Base-by-base conservation (phyloP, 768 basidiomycete genomes). In the Cyathus striatus region DNA sequence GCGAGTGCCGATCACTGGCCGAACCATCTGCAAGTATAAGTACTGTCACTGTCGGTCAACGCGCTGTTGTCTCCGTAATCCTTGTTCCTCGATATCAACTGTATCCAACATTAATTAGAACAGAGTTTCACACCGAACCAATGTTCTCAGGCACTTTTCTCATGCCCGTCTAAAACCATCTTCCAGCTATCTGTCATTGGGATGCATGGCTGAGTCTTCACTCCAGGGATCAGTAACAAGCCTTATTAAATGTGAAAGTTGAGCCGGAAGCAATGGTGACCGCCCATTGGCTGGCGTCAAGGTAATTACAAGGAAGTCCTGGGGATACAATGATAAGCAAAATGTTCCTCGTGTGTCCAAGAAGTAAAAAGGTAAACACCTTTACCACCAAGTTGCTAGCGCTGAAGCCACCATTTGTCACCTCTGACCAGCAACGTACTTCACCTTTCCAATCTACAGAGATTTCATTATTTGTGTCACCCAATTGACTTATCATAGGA, bases 281-380 rank as follows among this genome's bases (percentile, higher is more conserved):
- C 69, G 62, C 13, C 63, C 63, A 46, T 69, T 66, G 42, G 69
- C 61, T 40, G 76, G 75, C 57, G 44, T 60, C 40, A 83, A 56
- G 2, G 68, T 65, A 22, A 80, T 52, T 41, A 78, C 66, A 22
- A 83, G 65, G 42, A 68, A 81, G 49, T 83, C 81, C 81, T 81
- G 44, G 20, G 39, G 37, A 24, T 26, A 43, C 38, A 2, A 23
- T 3, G n/a, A 33, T 44, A n/a, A 27, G 16, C 34, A 24, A 24
- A 32, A 23, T 39, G 23, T 39, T 5, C 9, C 16, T 1, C 22
- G 30, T 46, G 6, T 20, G 39, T 40, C 36, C 22, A 36, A 42
- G 26, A 24, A 49, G 34, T 40, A 34, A 39, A 40, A 34, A 12
- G 17, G 20, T 18, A 18, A 64, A 47, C 52, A 79, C 80, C 73